phyloP scores from a whole-genome alignment of 345 rosid species.

The Eucalyptus viminalis region DNA sequence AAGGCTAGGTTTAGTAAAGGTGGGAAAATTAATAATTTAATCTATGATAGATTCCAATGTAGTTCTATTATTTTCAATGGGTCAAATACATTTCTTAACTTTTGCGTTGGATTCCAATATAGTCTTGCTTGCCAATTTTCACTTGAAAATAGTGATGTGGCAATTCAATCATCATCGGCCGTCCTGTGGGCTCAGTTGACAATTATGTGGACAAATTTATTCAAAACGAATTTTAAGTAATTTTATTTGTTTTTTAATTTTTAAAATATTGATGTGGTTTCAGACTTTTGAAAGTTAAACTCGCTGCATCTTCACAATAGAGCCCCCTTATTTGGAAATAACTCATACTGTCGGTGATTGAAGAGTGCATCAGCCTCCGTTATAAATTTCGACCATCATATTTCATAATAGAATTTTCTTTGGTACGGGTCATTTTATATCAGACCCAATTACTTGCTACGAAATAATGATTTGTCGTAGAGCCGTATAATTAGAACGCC shows the following conservation, averaged over 20 bases:
- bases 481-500: not conserved
- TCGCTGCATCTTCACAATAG: too few species aligned
- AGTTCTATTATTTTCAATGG: not conserved
- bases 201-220: fast-evolving
- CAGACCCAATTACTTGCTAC: not conserved
- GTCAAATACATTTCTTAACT: fast-evolving
- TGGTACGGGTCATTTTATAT: not conserved
- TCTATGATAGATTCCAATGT: not conserved
- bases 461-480: not conserved
- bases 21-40: too few species aligned
- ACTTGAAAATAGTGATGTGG: not conserved
- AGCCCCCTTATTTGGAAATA: too few species aligned
- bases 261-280: too few species aligned
- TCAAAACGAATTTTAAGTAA: not conserved
- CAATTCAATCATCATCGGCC: fast-evolving
- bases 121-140: too few species aligned
- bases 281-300: too few species aligned
- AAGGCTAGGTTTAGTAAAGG: not conserved
- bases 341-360: too few species aligned
- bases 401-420: too few species aligned
- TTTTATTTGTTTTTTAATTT: too few species aligned
- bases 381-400: too few species aligned
- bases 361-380: too few species aligned
- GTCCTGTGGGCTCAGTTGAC: fast-evolving
- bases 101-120: too few species aligned